Percentiles rank a stretch among this genome's conserved stretches.
Conservation (phyloP, 257 asterid species). For the Gentiana macrophylla region DNA sequence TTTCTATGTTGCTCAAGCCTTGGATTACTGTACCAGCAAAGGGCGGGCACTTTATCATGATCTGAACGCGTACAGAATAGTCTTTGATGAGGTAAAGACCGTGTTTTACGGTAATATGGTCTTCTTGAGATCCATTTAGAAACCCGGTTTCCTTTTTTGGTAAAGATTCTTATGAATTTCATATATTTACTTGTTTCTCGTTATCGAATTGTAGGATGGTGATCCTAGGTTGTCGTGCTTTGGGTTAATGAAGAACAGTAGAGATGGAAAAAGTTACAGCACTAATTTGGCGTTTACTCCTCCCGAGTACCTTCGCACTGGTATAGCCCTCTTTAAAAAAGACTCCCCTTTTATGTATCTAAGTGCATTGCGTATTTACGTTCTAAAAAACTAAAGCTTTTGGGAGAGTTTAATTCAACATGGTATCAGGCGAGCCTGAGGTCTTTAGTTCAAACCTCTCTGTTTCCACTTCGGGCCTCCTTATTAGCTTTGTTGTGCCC, state of each 20-base stretch:
- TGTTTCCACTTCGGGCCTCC: no score
- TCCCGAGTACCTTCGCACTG: slow-evolving; percentile 61
- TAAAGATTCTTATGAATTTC: not conserved
- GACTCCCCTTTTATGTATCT: no score
- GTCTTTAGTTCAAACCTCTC: no score
- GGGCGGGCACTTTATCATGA: slow-evolving; percentile 94
- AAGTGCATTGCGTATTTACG: no score
- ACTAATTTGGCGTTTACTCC: slow-evolving; percentile 70
- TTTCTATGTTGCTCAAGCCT: slow-evolving; percentile 75
- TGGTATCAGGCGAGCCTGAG: no score
- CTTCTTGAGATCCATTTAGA: not conserved
- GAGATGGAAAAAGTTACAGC: slow-evolving; percentile 72
- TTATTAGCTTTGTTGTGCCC: no score
- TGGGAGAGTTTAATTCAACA: no score
- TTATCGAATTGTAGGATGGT: slow-evolving; percentile 28
- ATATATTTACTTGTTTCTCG: not conserved
- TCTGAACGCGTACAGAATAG: slow-evolving; percentile 87
- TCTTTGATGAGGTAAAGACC: slow-evolving; percentile 75
- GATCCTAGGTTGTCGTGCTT: slow-evolving; percentile 61
- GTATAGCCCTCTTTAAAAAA: slow-evolving; percentile 14
- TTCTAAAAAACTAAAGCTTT: no score
- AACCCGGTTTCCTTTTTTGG: not conserved
- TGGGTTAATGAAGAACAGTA: slow-evolving; percentile 63
- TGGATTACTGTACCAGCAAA: slow-evolving; percentile 79
- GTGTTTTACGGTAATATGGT: not conserved